These are phyloP conservation scores for Gaeumannomyces tritici DNA, from an alignment of 2,329 filamentous ascomycete genomes.

Conservation along the genomic window DNA sequence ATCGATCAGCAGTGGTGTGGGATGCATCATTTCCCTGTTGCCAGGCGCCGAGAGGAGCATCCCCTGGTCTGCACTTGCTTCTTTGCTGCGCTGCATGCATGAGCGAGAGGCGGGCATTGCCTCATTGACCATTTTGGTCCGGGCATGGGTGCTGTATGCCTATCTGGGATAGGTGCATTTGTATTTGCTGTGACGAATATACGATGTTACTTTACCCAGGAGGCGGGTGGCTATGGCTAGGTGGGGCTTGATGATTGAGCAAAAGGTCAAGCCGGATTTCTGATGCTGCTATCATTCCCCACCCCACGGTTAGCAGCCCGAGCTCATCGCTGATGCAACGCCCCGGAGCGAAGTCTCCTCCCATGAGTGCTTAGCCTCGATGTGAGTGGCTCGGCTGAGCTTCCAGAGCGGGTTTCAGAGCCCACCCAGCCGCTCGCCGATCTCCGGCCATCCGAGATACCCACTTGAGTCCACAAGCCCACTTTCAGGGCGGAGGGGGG, in stretches of 20 bases:
- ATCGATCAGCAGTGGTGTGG: not conserved
- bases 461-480: not conserved
- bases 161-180: too few relatives aligned
- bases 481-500: not conserved
- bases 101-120: too few relatives aligned
- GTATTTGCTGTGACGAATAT: not conserved
- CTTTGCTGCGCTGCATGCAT: too few relatives aligned
- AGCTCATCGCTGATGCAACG: not conserved
- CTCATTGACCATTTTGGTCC: too few relatives aligned
- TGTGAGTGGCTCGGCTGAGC: not conserved
- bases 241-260: too few relatives aligned
- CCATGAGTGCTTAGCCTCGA: not conserved
- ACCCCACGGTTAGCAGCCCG: too few relatives aligned
- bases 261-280: too few relatives aligned
- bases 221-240: not conserved
- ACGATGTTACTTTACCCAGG: not conserved
- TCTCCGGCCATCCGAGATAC: not conserved
- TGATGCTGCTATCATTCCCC: too few relatives aligned
- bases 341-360: not conserved
- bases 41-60: not conserved
- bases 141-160: too few relatives aligned
- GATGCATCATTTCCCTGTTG: not conserved
- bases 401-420: not conserved
- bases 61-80: not conserved
- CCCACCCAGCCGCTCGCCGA: not conserved